Percentiles rank a stretch among this genome's conserved stretches.
Conservation (phyloP, 176 grass and related monocot species). For the Neostapfia colusana region DNA sequence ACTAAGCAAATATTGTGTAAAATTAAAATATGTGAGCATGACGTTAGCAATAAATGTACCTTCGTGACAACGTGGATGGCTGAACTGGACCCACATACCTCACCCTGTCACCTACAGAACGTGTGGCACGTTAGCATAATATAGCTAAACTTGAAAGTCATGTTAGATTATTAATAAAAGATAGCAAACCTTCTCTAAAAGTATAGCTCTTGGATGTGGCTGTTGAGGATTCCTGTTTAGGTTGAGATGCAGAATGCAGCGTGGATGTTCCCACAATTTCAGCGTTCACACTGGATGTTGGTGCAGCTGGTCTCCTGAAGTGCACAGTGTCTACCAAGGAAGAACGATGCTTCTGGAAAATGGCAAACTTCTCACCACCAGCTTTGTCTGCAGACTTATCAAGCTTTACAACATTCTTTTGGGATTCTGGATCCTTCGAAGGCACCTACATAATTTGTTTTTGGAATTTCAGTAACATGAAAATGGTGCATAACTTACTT, state of each 20-base stretch:
- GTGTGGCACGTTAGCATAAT: slow-evolving; percentile 25
- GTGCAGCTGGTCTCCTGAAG: slow-evolving; percentile 64
- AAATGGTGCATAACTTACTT: slow-evolving; percentile 11
- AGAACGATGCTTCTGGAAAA: slow-evolving; percentile 72
- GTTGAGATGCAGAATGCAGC: slow-evolving; percentile 71
- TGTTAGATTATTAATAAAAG: slow-evolving; percentile 12
- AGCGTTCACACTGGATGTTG: slow-evolving; percentile 89
- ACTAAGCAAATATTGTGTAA: slow-evolving; percentile 1
- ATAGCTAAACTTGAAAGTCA: slow-evolving; percentile 14
- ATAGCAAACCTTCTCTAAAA: slow-evolving; percentile 81
- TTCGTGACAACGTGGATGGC: slow-evolving; percentile 47
- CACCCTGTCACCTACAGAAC: slow-evolving; percentile 80
- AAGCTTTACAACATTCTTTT: slow-evolving; percentile 61
- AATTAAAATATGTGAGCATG: neutral
- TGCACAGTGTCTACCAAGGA: slow-evolving; percentile 63
- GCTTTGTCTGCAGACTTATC: slow-evolving; percentile 62
- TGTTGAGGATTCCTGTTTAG: slow-evolving; percentile 86
- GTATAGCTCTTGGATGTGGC: slow-evolving; percentile 93
- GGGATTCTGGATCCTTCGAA: slow-evolving; percentile 75
- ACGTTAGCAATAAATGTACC: slow-evolving; percentile 43
- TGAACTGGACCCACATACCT: slow-evolving; percentile 68
- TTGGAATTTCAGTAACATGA: slow-evolving; percentile 15
- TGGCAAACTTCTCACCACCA: slow-evolving; percentile 43
- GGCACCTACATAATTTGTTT: slow-evolving; percentile 44
- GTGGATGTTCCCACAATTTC: slow-evolving; percentile 91